Conservation (phyloP, 352 stramenopile genomes). For the Elongisporangium senticosum region DNA sequence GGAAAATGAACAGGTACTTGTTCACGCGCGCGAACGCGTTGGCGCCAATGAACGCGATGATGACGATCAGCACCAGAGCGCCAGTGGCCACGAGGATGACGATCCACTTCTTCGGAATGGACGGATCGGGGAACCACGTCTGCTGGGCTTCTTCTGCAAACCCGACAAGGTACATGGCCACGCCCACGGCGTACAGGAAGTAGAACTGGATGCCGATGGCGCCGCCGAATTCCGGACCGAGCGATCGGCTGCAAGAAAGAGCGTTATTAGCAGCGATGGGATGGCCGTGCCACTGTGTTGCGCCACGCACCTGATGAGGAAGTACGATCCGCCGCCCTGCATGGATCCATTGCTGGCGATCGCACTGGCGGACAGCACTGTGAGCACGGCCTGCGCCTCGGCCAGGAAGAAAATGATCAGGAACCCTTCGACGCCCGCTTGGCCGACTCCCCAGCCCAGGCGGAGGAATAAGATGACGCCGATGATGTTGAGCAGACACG, state of each 20-base stretch:
- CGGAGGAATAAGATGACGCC: conserved; percentile 88
- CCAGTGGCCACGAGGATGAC: conserved; percentile 50
- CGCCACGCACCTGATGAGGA: conserved; percentile 36
- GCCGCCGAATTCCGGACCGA: conserved; percentile 85
- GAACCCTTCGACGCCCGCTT: conserved; percentile 74
- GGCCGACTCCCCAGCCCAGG: conserved; percentile 77
- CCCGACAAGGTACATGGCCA: conserved; percentile 75
- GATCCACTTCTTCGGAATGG: conserved; percentile 27
- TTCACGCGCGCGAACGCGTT: conserved; percentile 73
- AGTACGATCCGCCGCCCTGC: conserved; percentile 59
- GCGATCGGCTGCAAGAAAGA: conserved; percentile 40
- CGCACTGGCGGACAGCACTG: conserved; percentile 68
- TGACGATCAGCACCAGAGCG: conserved; percentile 31
- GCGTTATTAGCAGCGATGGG: background rate
- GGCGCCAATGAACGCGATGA: conserved; percentile 60
- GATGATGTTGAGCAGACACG: conserved; percentile 89
- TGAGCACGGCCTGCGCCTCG: conserved; percentile 62
- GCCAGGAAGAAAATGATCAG: conserved; percentile 65
- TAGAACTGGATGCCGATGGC: conserved; percentile 90
- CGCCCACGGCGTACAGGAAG: conserved; percentile 63
- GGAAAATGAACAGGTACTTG: conserved; percentile 62
- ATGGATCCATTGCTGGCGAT: conserved; percentile 87
- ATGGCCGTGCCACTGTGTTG: background rate
- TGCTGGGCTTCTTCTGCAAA: conserved; percentile 69
- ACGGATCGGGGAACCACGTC: conserved; percentile 36